Evolutionary conservation across 371 early-diverging fungal genomes (phyloP).

Genomic region (Smittium culicis): DNA sequence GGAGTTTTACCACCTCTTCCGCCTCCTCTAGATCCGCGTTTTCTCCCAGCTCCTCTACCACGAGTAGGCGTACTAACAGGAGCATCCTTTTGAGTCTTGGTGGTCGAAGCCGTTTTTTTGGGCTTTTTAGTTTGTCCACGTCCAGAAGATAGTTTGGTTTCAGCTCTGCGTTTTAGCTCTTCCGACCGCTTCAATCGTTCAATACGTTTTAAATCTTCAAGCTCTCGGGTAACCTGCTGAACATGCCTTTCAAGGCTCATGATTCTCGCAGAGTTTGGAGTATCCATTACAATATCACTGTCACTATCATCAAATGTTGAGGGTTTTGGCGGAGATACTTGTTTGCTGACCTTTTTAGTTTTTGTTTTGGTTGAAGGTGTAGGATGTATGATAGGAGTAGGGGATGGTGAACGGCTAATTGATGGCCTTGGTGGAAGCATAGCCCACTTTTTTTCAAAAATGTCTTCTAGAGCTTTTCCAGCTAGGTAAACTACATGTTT

Average conservation of each 20-base stretch:
- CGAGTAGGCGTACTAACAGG: slow-evolving; percentile 16
- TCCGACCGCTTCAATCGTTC: slow-evolving; percentile 15
- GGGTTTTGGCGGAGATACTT: slow-evolving; percentile 11
- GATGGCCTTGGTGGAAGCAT: slow-evolving; percentile 36
- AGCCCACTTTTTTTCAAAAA: slow-evolving; percentile 80
- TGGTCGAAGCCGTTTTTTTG: slow-evolving; percentile 16
- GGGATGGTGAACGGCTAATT: slow-evolving; percentile 7
- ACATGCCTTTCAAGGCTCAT: slow-evolving; percentile 49
- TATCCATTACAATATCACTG: too few species aligned
- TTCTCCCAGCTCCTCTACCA: slow-evolving; percentile 19
- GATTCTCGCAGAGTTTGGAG: slow-evolving; percentile 32
- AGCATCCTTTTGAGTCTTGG: too few species aligned
- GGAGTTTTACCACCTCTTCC: slow-evolving; percentile 12
- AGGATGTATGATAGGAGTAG: slow-evolving; percentile 15
- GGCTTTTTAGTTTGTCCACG: background rate
- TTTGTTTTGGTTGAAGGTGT: slow-evolving; percentile 26
- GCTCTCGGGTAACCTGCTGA: slow-evolving; percentile 44
- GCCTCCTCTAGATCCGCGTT: slow-evolving; percentile 20
- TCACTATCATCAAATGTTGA: slow-evolving; percentile 26
- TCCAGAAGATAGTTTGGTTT: background rate
- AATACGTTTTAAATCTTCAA: slow-evolving; percentile 46
- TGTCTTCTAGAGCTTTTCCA: slow-evolving; percentile 59
- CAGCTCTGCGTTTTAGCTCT: background rate
- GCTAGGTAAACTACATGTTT: slow-evolving; percentile 78
- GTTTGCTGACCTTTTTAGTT: slow-evolving; percentile 28